A percentile compares a stretch with the other conserved stretches of the same genome.
Conservation (phyloP, 306 rosid species). For the Pueraria montana region DNA sequence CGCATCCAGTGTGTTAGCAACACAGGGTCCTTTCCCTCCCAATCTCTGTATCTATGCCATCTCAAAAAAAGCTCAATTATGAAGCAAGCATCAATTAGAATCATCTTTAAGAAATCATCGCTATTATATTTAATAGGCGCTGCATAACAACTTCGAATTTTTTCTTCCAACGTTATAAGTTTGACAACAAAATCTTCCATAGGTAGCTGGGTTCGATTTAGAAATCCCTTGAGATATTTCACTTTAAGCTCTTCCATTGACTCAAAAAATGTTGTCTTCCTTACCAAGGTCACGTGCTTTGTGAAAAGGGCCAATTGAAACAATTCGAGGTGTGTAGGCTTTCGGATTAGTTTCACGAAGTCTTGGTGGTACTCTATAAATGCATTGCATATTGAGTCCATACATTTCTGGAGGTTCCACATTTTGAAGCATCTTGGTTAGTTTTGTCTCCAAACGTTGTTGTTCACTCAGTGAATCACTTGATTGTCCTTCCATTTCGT, state of each 20-base stretch:
- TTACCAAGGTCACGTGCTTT: neutral
- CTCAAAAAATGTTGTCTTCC: no score
- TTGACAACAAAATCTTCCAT: no score
- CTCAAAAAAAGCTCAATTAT: constrained; percentile 43
- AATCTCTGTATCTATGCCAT: no score
- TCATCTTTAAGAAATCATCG: constrained; percentile 26
- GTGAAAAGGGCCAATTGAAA: neutral
- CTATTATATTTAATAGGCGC: neutral
- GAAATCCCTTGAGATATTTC: neutral
- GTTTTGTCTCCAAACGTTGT: neutral
- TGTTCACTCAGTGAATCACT: neutral
- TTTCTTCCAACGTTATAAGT: no score
- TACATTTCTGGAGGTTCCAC: neutral
- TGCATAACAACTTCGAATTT: neutral
- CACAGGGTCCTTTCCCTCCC: no score
- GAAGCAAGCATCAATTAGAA: constrained; percentile 38
- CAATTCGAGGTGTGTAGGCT: neutral
- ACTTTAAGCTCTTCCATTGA: neutral
- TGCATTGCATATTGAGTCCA: neutral
- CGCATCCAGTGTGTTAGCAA: no score
- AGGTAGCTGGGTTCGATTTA: no score
- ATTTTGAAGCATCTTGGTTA: neutral
- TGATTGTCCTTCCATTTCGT: neutral
- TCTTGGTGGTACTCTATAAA: neutral
- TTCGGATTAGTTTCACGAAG: neutral